A percentile compares a stretch with the other conserved stretches of the same genome.
These are phyloP conservation scores for Dillenia turbinata DNA, from an alignment of 164 flowering plant genomes.

Conservation along the genomic window DNA sequence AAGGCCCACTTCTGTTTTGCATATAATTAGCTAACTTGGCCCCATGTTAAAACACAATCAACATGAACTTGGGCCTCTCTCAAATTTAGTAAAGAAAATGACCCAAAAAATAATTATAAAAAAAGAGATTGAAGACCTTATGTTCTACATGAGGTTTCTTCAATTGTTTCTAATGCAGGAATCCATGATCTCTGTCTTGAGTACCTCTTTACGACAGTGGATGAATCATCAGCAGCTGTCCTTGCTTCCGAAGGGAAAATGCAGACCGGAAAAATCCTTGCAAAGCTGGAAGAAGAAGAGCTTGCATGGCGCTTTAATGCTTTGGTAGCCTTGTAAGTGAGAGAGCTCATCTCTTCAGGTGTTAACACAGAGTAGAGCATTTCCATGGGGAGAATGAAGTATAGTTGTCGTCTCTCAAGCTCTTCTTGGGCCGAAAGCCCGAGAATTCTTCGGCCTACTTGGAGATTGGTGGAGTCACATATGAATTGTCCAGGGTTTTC, in stretches of 20 bases:
- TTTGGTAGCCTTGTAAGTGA: conserved; percentile 32
- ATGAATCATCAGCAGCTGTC: neutral
- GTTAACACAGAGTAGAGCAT: conserved; percentile 59
- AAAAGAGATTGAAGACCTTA: no score
- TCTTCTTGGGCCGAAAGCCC: conserved; percentile 51
- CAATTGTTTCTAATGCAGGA: conserved; percentile 52
- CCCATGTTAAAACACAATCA: no score
- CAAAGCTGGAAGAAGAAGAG: conserved; percentile 19
- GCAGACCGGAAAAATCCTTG: conserved; percentile 53
- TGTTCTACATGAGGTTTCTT: conserved; percentile 29
- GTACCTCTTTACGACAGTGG: conserved; percentile 12
- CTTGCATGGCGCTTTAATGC: conserved; percentile 20
- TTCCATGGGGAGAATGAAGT: conserved; percentile 59
- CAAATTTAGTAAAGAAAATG: no score
- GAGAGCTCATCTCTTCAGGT: conserved; percentile 39
- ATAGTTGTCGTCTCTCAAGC: conserved; percentile 37
- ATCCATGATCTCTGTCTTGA: conserved; percentile 60
- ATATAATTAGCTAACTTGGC: no score
- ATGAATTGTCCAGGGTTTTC: conserved; percentile 49
- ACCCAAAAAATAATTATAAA: no score
- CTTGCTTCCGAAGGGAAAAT: conserved; percentile 37
- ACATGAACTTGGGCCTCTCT: no score
- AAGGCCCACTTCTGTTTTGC: no score
- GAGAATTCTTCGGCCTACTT: conserved; percentile 38
- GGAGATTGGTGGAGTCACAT: conserved; percentile 35